Percentiles rank a stretch among this genome's conserved stretches.
Evolutionary conservation across 2,329 filamentous ascomycete genomes (phyloP).

Genomic region (Lachnellula hyalina): DNA sequence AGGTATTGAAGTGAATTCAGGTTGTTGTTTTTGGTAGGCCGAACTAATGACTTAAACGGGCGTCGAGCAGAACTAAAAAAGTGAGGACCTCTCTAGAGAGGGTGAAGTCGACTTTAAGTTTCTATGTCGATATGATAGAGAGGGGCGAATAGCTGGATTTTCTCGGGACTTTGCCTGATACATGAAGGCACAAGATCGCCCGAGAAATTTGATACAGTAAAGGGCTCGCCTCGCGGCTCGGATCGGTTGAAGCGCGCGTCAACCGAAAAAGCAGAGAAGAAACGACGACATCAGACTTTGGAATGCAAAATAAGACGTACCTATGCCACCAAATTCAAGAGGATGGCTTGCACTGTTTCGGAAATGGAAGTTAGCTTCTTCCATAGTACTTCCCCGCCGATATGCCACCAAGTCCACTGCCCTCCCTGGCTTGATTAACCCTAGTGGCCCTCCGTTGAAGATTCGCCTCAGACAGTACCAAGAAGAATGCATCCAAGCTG

Average conservation of each 20-base stretch:
- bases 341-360: conserved; percentile 16
- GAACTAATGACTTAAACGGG: too few relatives aligned
- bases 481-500: conserved; percentile 83
- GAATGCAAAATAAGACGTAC: background rate
- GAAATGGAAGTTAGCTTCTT: conserved; percentile 11
- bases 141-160: too few relatives aligned
- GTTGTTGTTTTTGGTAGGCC: background rate
- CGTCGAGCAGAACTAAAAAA: too few relatives aligned
- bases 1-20: background rate
- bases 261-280: background rate
- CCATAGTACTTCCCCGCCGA: conserved; percentile 2
- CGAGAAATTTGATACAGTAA: too few relatives aligned
- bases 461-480: conserved; percentile 76
- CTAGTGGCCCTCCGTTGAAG: conserved; percentile 10
- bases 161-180: too few relatives aligned
- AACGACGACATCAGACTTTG: conserved; percentile 1
- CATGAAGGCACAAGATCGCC: too few relatives aligned
- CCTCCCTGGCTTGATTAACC: background rate
- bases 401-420: conserved; percentile 12
- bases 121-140: too few relatives aligned
- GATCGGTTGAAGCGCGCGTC: background rate
- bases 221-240: too few relatives aligned
- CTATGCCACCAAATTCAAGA: conserved; percentile 30
- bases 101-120: too few relatives aligned
- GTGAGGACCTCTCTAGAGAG: too few relatives aligned